These are phyloP conservation scores for Pythium aphanidermatum DNA, from an alignment of 352 stramenopile genomes.

Conservation along the genomic window DNA sequence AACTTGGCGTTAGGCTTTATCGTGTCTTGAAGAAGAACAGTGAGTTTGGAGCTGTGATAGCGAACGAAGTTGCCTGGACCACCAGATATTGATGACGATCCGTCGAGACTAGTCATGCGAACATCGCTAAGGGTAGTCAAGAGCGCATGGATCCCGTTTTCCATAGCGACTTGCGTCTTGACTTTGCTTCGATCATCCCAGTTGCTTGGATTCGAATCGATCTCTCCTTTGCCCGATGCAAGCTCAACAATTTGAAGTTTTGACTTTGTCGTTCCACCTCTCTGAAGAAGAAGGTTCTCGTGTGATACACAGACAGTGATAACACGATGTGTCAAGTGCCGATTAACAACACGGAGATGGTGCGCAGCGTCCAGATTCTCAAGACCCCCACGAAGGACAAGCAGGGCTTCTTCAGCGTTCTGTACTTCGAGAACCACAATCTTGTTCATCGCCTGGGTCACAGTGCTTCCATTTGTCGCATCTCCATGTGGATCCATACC, in stretches of 20 bases:
- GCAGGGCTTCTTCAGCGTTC: conserved; percentile 48
- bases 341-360: conserved; percentile 16
- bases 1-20: conserved; percentile 58
- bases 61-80: conserved; percentile 46
- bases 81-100: not conserved
- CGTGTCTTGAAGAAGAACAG: conserved; percentile 68
- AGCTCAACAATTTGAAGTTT: conserved; percentile 75
- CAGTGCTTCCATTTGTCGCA: not conserved
- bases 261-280: conserved; percentile 25
- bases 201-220: not conserved
- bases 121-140: conserved; percentile 50
- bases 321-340: conserved; percentile 50
- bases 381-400: conserved; percentile 43
- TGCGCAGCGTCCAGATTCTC: conserved; percentile 37
- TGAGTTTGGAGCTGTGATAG: conserved; percentile 78
- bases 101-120: conserved; percentile 13
- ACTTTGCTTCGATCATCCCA: conserved; percentile 28
- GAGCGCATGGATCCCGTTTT: conserved; percentile 52
- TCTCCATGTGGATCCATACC: conserved; percentile 36
- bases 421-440: conserved; percentile 73
- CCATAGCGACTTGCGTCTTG: conserved; percentile 45
- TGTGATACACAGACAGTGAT: conserved; percentile 58
- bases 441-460: conserved; percentile 17
- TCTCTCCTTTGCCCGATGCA: conserved; percentile 20
- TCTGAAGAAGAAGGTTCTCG: conserved; percentile 38